A percentile compares a stretch with the other conserved stretches of the same genome.
These are phyloP conservation scores for Gliomastix tumulicola DNA, from an alignment of 2,329 filamentous ascomycete genomes.

Conservation along the genomic window DNA sequence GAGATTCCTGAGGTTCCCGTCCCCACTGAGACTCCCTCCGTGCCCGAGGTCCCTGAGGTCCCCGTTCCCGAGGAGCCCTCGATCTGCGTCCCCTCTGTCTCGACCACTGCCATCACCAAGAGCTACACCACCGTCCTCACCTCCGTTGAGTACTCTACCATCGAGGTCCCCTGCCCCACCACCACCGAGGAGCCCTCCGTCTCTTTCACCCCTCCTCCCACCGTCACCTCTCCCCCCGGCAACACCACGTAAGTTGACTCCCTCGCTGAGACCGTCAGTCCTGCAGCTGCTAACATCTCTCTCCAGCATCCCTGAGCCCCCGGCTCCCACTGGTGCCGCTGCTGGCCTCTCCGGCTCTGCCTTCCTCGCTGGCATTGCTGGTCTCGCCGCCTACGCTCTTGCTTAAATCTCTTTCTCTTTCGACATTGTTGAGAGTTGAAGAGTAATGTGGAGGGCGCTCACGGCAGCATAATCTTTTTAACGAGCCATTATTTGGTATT, in stretches of 20 bases:
- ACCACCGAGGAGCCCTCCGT: slow-evolving; percentile 5
- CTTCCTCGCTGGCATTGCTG: slow-evolving; percentile 46
- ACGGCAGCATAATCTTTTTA: too few species aligned
- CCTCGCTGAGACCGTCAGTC: too few species aligned
- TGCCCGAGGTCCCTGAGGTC: slow-evolving; percentile 6
- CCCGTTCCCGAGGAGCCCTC: slow-evolving; percentile 10
- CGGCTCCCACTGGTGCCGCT: slow-evolving; percentile 42
- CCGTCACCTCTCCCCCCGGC: slow-evolving; percentile 29
- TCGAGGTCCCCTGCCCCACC: slow-evolving; percentile 26
- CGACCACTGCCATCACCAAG: slow-evolving; percentile 47
- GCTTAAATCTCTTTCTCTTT: too few species aligned
- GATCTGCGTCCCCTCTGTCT: slow-evolving; percentile 25
- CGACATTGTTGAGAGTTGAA: too few species aligned
- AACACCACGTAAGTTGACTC: slow-evolving; percentile 23
- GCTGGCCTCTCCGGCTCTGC: slow-evolving; percentile 45
- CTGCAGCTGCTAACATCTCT: slow-evolving; percentile 6
- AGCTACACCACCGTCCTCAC: slow-evolving; percentile 49
- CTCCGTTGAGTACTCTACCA: slow-evolving; percentile 44
- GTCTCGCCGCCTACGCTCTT: slow-evolving; percentile 45
- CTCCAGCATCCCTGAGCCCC: slow-evolving; percentile 18
- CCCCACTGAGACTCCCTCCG: slow-evolving; percentile 9
- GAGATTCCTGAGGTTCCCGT: slow-evolving; percentile 6
- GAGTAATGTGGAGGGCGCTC: too few species aligned
- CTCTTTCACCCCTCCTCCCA: slow-evolving; percentile 14
- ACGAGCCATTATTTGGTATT: too few species aligned